Base-by-base conservation (phyloP, 768 basidiomycete genomes). In the Mycena amicta region DNA sequence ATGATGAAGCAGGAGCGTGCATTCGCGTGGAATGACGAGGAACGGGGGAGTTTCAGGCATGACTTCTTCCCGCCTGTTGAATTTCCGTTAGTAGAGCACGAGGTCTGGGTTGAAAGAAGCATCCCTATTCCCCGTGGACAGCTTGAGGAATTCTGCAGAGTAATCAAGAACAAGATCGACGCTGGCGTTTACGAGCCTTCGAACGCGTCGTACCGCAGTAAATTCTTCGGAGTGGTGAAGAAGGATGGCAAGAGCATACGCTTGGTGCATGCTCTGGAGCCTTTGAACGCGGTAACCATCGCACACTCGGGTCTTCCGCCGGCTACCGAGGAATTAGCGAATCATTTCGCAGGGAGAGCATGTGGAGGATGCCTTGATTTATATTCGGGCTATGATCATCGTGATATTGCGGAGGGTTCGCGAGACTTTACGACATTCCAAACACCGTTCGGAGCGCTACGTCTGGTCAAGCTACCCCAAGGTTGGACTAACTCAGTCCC, bases 141-240 rank as follows among this genome's bases (percentile, higher is more conserved):
- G 28, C 26, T 55, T 18, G 57, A 62, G 8, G 49, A 55, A 31
- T 41, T 66, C 15, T 60, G 66, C 23, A 58, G 57, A 18, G n/a
- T 68, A 1, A 53, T 70, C 16, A 63, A 67, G 41, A 43, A 55
- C 5, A 67, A 67, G 28, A 45, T 67, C n/a, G 64, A 61, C 22
- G 47, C 64, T 1, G 57, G 61, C 0, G 62, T 56, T n/a, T 64
- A 57, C 26, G 64, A 62, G n/a, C 49, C 33, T 1, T 61, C 43
- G 1, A 41, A 57, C n/a, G 20, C 62, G 2, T 45, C 61, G 2
- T 77, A 77, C 40, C 52, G 70, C 0, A 72, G 70, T 0, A 50
- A 67, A 3, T 73, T 70, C 70, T 77, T 75, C 41, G 72, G 68
- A 23, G 69, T 76, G 4, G 20, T 60, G 6, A 58, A 58, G 40